A percentile compares a stretch with the other conserved stretches of the same genome.
phyloP scores from a whole-genome alignment of 805 yeast species.

The Danielia reshetovae region DNA sequence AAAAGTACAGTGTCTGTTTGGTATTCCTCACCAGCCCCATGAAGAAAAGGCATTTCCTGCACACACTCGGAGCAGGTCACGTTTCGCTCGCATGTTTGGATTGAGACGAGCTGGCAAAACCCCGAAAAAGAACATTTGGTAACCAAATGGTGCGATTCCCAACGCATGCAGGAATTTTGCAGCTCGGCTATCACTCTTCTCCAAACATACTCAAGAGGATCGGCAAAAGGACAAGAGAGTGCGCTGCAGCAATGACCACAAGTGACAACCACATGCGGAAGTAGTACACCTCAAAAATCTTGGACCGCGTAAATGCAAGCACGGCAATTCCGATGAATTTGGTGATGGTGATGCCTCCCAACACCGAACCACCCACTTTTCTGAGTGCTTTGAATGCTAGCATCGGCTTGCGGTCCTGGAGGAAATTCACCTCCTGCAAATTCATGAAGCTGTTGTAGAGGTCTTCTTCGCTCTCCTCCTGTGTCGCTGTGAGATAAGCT shows the following conservation, averaged over 20 bases:
- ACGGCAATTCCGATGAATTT: slow-evolving; percentile 85
- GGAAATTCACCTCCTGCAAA: slow-evolving; percentile 2
- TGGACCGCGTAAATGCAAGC: slow-evolving; percentile 79
- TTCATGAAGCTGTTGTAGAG: slow-evolving; percentile 16
- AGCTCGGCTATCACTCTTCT: slow-evolving; percentile 16
- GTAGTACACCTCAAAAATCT: slow-evolving; percentile 86
- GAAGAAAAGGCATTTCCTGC: too few species aligned
- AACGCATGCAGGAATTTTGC: neutral
- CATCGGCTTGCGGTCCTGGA: slow-evolving; percentile 8
- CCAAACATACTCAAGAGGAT: slow-evolving; percentile 63
- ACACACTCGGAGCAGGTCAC: too few species aligned
- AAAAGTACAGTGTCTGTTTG: slow-evolving; percentile 1
- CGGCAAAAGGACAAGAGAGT: slow-evolving; percentile 77
- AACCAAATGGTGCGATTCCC: neutral
- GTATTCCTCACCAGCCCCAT: too few species aligned
- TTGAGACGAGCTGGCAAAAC: too few species aligned
- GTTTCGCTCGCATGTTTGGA: too few species aligned
- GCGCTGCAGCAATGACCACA: slow-evolving; percentile 71
- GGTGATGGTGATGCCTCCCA: slow-evolving; percentile 87
- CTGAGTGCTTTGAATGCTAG: slow-evolving; percentile 58
- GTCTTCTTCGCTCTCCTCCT: slow-evolving; percentile 14
- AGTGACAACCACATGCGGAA: slow-evolving; percentile 92
- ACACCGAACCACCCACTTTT: slow-evolving; percentile 84
- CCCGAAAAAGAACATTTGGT: neutral
- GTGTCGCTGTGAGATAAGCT: slow-evolving; percentile 53